A percentile compares a stretch with the other conserved stretches of the same genome.
Conservation (phyloP, 108 stramenopile species). For the Asterionellopsis glacialis region DNA sequence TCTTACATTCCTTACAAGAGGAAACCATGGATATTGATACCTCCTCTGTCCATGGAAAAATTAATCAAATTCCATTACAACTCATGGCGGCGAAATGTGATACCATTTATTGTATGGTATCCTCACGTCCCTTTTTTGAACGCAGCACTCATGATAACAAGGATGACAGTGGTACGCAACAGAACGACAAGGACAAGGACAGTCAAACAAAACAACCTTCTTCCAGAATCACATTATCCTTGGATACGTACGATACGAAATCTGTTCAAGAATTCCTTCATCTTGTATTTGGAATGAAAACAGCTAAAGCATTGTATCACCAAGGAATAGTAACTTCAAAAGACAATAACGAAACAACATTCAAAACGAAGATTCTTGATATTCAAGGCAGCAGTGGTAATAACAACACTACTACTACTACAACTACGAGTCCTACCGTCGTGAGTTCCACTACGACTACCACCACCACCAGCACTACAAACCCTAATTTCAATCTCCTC, state of each 20-base stretch:
- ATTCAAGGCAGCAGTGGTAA: no score
- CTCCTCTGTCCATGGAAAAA: background rate
- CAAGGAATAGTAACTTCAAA: background rate
- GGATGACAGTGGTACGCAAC: background rate
- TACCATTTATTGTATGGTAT: slow-evolving; percentile 14
- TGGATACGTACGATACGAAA: background rate
- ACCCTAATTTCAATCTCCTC: slow-evolving; percentile 16
- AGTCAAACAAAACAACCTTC: background rate
- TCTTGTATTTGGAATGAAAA: background rate
- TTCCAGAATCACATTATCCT: background rate
- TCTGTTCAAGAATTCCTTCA: slow-evolving; percentile 9
- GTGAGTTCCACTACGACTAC: background rate
- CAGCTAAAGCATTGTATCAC: no score
- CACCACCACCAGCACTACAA: background rate
- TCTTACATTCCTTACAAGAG: background rate
- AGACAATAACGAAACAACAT: background rate
- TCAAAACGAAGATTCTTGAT: no score
- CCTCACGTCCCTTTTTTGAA: slow-evolving; percentile 5
- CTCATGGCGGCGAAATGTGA: slow-evolving; percentile 13
- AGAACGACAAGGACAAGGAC: background rate
- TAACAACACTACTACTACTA: background rate
- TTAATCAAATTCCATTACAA: background rate
- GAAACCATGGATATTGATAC: slow-evolving; percentile 1
- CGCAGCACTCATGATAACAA: background rate
- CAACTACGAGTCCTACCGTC: no score